A percentile compares a stretch with the other conserved stretches of the same genome.
These are phyloP conservation scores for Lenzites betulinus DNA, from an alignment of 768 basidiomycete genomes.

Conservation along the genomic window DNA sequence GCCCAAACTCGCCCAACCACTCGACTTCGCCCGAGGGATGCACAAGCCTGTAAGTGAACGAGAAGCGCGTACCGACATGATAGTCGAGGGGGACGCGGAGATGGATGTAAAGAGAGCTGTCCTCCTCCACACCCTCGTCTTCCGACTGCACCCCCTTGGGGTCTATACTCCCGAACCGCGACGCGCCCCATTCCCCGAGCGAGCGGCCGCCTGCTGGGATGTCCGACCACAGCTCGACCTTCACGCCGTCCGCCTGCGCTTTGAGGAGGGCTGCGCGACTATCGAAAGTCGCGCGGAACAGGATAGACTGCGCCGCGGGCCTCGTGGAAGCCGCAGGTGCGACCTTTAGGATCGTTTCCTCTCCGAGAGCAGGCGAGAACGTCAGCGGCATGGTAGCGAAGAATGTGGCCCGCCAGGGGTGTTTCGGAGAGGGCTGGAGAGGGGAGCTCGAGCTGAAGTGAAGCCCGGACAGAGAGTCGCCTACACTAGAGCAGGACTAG, in stretches of 20 bases:
- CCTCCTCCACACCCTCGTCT: not conserved
- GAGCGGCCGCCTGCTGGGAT: slow-evolving; percentile 24
- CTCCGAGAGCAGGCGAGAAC: slow-evolving; percentile 28
- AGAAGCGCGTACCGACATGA: slow-evolving; percentile 14
- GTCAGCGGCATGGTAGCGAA: slow-evolving; percentile 18
- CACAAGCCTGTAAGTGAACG: slow-evolving; percentile 34
- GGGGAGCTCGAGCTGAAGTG: not conserved
- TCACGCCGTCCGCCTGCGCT: slow-evolving; percentile 23
- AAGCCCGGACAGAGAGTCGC: not conserved
- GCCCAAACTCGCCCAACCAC: slow-evolving; percentile 30
- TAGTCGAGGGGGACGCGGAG: slow-evolving; percentile 17
- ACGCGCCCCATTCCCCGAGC: slow-evolving; percentile 30
- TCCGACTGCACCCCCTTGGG: not conserved
- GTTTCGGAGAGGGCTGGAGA: not conserved
- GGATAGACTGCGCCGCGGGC: slow-evolving; percentile 13
- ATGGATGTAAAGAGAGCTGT: slow-evolving; percentile 20
- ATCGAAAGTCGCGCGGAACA: slow-evolving; percentile 30
- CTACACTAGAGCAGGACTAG: not conserved
- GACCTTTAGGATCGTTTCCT: slow-evolving; percentile 15
- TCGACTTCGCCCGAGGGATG: slow-evolving; percentile 26
- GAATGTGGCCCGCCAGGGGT: slow-evolving; percentile 14
- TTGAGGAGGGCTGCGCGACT: slow-evolving; percentile 23
- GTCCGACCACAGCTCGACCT: slow-evolving; percentile 35
- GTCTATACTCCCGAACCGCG: slow-evolving; percentile 20
- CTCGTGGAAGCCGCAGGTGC: slow-evolving; percentile 8